Evolutionary conservation across 257 asterid species (phyloP), one percentile per base, ranked within the genome.

Genomic region (Lycium ferocissimum): DNA sequence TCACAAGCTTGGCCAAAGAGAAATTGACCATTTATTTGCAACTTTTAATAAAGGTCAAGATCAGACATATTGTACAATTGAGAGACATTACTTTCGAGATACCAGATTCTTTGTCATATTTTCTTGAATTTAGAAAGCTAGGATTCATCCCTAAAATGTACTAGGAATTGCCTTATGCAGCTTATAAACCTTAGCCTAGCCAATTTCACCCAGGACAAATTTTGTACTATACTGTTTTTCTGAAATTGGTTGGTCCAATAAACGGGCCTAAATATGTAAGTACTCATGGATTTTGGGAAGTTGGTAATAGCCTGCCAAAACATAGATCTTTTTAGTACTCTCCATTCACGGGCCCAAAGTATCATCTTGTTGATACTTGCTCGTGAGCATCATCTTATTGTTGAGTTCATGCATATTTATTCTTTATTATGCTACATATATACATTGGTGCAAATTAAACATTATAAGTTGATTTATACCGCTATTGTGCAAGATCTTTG

Each of bases 121-220:
- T 73, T 73, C 81, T 73, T 73, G 43, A 49, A 47, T 20, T 20
- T 73, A 20, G 59, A 73, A 73, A 47, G 20, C 81, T 73, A 73
- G 81, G 61, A 73, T 73, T 73, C 81, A 47, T 20, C 81, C 81
- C 80, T 47, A 73, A 49, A 73, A 20, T 73, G 59, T 49, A 20
- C 43, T 73, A 20, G 59, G 81, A 45, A 73, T 73, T 47, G 40
- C 81, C 81, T 73, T 47, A 3, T n/a, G 40, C 40, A 73, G 61
- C 59, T 47, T 73, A 73, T 73, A 73, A 73, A 73, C 40, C 61
- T 73, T 73, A 47, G 59, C 81, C 61, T 73, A 73, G 12, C 59
- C 61, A 11, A 11, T 20, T 73, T 73, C 1, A 47, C 10, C 38
- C 61, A 2, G 20, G 11, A 20, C 58, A 73, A 73, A 38, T n/a